Conservation (phyloP, 2,329 filamentous ascomycete genomes). For the Dothistroma pini region DNA sequence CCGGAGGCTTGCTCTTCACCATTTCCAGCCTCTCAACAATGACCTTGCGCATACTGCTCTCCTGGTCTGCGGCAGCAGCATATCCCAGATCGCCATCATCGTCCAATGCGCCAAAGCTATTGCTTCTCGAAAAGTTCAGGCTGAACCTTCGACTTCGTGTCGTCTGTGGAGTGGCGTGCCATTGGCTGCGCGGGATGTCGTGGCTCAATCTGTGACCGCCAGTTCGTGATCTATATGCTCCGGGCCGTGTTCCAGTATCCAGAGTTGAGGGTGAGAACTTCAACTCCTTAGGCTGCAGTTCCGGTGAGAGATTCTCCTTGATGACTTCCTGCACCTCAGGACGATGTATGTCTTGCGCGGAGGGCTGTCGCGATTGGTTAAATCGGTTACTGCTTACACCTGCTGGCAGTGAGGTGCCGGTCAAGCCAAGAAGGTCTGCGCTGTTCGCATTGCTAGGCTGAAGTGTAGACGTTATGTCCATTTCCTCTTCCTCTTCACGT, state of each 20-base stretch:
- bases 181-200: constrained; percentile 23
- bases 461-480: constrained; percentile 76
- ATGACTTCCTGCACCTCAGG: constrained; percentile 24
- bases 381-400: constrained; percentile 44
- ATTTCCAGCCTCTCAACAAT: constrained; percentile 96
- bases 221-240: constrained; percentile 25
- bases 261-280: constrained; percentile 15
- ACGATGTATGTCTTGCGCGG: constrained; percentile 38
- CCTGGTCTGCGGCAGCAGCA: constrained; percentile 88
- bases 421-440: constrained; percentile 66
- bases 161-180: constrained; percentile 20
- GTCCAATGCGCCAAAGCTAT: constrained; percentile 43
- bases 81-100: constrained; percentile 92
- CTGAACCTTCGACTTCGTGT: constrained; percentile 42
- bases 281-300: constrained; percentile 15
- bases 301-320: constrained; percentile 19
- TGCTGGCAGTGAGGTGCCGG: constrained; percentile 31
- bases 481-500: constrained; percentile 67
- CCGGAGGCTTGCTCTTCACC: constrained; percentile 90
- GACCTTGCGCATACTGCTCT: constrained; percentile 85
- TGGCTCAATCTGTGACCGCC: constrained; percentile 28
- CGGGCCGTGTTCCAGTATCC: constrained; percentile 20
- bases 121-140: constrained; percentile 32
- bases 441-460: constrained; percentile 43
- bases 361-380: constrained; percentile 47